A percentile compares a stretch with the other conserved stretches of the same genome.
These are phyloP conservation scores for Dorcoceras hygrometricum DNA, from an alignment of 257 asterid genomes.

Conservation along the genomic window DNA sequence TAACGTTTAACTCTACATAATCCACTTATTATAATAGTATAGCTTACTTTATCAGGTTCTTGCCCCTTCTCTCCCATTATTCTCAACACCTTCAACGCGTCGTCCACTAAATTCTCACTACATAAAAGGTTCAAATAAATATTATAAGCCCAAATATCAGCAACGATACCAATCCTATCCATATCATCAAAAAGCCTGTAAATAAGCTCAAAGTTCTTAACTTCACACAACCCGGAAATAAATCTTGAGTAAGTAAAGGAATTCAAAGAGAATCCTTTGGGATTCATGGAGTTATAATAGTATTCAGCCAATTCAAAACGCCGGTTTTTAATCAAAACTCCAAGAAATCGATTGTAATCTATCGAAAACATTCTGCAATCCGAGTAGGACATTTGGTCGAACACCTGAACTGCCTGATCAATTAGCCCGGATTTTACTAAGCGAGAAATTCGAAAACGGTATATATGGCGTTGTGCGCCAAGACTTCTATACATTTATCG, in stretches of 20 bases:
- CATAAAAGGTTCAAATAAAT: constrained; percentile 73
- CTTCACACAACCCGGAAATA: constrained; percentile 74
- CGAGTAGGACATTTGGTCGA: constrained; percentile 83
- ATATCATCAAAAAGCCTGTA: constrained; percentile 66
- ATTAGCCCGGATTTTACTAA: constrained; percentile 65
- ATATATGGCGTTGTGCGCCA: constrained; percentile 73
- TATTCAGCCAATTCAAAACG: constrained; percentile 65
- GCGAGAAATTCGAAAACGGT: constrained; percentile 68
- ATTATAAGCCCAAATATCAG: constrained; percentile 91
- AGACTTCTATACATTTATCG: constrained; percentile 77
- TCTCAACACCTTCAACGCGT: constrained; percentile 60
- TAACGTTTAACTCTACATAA: constrained; percentile 54
- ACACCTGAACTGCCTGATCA: constrained; percentile 74
- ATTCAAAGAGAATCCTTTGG: constrained; percentile 72
- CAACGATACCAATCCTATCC: constrained; percentile 65
- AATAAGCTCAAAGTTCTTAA: constrained; percentile 72
- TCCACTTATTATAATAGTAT: constrained; percentile 67
- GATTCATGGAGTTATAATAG: constrained; percentile 58
- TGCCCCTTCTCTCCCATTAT: constrained; percentile 70
- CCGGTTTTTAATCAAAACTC: constrained; percentile 62
- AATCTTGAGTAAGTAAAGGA: constrained; percentile 90
- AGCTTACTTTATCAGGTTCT: constrained; percentile 75
- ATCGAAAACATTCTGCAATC: constrained; percentile 76
- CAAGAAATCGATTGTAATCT: constrained; percentile 85
- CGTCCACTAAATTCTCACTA: constrained; percentile 61